phyloP scores from a whole-genome alignment of 805 yeast genomes.

The Metschnikowia hibisci region DNA sequence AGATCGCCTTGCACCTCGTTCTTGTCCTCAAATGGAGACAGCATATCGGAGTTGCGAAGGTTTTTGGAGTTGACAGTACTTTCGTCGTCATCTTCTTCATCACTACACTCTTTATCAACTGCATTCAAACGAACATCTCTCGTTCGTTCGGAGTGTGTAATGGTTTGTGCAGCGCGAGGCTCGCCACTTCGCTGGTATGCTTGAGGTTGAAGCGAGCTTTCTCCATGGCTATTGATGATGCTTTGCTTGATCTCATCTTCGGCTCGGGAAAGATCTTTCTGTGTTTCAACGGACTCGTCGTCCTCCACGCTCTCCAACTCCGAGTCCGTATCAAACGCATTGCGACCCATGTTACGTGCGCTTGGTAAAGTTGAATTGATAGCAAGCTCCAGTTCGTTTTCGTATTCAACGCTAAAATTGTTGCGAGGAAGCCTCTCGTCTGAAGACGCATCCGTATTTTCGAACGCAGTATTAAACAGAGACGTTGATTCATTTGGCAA shows the following conservation, averaged over 20 bases:
- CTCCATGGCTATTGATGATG: neutral
- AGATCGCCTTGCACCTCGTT: slow-evolving; percentile 1
- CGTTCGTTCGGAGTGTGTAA: neutral
- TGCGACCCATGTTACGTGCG: neutral
- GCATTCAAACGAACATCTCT: neutral
- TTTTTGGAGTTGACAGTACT: slow-evolving; percentile 4
- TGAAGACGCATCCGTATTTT: slow-evolving; percentile 6
- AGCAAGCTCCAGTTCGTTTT: slow-evolving; percentile 25
- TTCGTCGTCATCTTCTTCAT: neutral
- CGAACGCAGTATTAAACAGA: slow-evolving; percentile 15
- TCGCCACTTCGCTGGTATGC: neutral
- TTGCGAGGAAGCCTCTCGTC: slow-evolving; percentile 9
- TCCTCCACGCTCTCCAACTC: slow-evolving; percentile 5
- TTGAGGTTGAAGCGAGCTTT: neutral
- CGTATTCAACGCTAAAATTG: slow-evolving; percentile 26
- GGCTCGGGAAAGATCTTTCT: slow-evolving; percentile 2
- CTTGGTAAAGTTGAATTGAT: slow-evolving; percentile 14
- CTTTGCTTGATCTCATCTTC: slow-evolving; percentile 2
- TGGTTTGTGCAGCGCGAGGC: neutral
- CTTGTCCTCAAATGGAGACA: slow-evolving; percentile 27
- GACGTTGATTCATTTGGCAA: slow-evolving; percentile 26
- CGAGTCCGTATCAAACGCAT: slow-evolving; percentile 2
- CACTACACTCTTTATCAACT: neutral
- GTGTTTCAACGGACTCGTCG: slow-evolving; percentile 6
- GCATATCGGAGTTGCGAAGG: slow-evolving; percentile 7